Percentiles rank a stretch among this genome's conserved stretches.
phyloP scores from a whole-genome alignment of 805 yeast genomes.

The Isabelozyma rhagii region DNA sequence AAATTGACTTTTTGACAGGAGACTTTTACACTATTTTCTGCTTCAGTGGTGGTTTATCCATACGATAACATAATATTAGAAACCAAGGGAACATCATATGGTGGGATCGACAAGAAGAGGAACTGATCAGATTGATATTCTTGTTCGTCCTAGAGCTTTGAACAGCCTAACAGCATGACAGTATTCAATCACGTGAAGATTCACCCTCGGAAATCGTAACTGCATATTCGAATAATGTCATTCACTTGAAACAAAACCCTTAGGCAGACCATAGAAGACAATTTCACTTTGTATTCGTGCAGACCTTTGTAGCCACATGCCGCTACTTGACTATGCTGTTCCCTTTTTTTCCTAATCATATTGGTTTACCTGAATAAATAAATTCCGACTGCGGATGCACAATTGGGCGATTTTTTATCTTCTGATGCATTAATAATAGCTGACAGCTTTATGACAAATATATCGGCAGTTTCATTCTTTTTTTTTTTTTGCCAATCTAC shows the following conservation, averaged over 20 bases:
- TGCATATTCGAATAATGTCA: background rate
- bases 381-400: background rate
- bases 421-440: background rate
- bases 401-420: background rate
- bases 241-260: background rate
- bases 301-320: background rate
- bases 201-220: background rate
- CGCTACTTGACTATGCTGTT: no score
- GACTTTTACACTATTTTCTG: background rate
- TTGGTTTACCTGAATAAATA: no score
- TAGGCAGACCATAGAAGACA: background rate
- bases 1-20: background rate
- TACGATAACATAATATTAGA: no score
- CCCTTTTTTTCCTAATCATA: no score
- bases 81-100: background rate
- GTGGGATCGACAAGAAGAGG: background rate
- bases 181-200: background rate
- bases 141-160: no score
- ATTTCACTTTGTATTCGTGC: background rate
- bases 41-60: no score
- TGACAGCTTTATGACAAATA: background rate
- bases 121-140: background rate
- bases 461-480: background rate
- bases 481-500: background rate
- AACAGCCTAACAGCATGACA: no score